These are phyloP conservation scores for Furcasterigmium sp. DNA, from an alignment of 2,329 filamentous ascomycete species.

Conservation along the genomic window DNA sequence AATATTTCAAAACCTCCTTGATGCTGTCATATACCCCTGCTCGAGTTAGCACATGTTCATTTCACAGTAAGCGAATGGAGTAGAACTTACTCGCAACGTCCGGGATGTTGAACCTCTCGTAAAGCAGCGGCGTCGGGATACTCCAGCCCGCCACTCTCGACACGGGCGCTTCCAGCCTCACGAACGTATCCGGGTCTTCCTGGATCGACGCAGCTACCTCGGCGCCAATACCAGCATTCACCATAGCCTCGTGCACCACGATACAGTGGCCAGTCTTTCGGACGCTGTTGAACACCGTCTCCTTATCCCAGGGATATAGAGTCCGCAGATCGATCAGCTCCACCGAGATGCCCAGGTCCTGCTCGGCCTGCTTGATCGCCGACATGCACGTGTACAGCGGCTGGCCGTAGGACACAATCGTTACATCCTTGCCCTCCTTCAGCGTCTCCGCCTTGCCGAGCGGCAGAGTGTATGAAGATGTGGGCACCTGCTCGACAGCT, in stretches of 20 bases:
- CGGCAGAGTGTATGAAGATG: conserved; percentile 74
- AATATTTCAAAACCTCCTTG: conserved; percentile 63
- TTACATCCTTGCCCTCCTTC: conserved; percentile 74
- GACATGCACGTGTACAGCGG: conserved; percentile 78
- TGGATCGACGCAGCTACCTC: conserved; percentile 87
- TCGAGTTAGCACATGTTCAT: conserved; percentile 18
- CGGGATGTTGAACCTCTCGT: conserved; percentile 76
- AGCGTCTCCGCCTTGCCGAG: conserved; percentile 81
- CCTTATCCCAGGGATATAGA: conserved; percentile 86
- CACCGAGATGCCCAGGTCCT: conserved; percentile 70
- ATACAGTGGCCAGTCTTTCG: conserved; percentile 81
- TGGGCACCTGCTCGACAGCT: conserved; percentile 85
- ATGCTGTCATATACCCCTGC: conserved; percentile 68
- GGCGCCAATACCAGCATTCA: conserved; percentile 83
- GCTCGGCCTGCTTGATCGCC: conserved; percentile 69
- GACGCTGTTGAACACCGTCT: conserved; percentile 75
- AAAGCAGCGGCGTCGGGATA: conserved; percentile 74
- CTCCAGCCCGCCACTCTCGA: conserved; percentile 85
- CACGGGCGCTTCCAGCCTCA: conserved; percentile 80
- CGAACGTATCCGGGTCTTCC: conserved; percentile 69
- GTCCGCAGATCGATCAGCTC: conserved; percentile 87
- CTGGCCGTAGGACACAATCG: conserved; percentile 83
- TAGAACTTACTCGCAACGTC: conserved; percentile 82
- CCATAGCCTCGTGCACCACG: conserved; percentile 88
- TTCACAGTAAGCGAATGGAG: too few species aligned